These are phyloP conservation scores for Prunus davidiana DNA, from an alignment of 306 rosid genomes.

Conservation along the genomic window DNA sequence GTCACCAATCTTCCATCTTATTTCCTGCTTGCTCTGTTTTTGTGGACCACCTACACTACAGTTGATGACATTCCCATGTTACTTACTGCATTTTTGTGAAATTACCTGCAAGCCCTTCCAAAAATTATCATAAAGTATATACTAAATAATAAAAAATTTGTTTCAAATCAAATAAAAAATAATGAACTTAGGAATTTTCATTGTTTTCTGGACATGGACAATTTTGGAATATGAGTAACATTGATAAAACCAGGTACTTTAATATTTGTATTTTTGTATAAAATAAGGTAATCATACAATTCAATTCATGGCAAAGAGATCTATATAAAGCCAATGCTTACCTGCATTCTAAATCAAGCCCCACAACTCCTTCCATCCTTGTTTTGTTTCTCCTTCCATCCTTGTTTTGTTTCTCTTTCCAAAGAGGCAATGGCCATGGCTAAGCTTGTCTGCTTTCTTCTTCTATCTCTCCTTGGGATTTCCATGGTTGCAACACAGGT, in stretches of 20 bases:
- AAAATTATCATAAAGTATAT: too few species aligned
- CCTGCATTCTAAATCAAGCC: neutral
- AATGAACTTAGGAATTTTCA: too few species aligned
- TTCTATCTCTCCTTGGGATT: constrained; percentile 48
- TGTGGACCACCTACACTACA: neutral
- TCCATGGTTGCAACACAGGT: constrained; percentile 49
- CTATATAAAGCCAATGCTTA: neutral
- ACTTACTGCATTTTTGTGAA: neutral
- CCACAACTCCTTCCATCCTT: neutral
- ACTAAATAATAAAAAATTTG: too few species aligned
- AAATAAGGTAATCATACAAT: too few species aligned
- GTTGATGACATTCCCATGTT: constrained; percentile 10
- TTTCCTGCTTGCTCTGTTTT: neutral
- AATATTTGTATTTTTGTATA: neutral
- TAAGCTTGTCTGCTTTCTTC: constrained; percentile 41
- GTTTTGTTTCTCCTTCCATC: constrained; percentile 3
- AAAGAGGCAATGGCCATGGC: constrained; percentile 23
- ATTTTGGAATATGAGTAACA: constrained; percentile 7
- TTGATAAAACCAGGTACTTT: neutral
- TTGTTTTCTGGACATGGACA: too few species aligned
- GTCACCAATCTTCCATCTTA: neutral
- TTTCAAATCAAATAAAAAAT: too few species aligned
- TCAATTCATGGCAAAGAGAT: neutral
- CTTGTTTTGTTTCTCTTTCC: constrained; percentile 1
- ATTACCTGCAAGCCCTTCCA: neutral